Conservation (phyloP, 2,329 filamentous ascomycete genomes). For the Colletotrichum sp. region DNA sequence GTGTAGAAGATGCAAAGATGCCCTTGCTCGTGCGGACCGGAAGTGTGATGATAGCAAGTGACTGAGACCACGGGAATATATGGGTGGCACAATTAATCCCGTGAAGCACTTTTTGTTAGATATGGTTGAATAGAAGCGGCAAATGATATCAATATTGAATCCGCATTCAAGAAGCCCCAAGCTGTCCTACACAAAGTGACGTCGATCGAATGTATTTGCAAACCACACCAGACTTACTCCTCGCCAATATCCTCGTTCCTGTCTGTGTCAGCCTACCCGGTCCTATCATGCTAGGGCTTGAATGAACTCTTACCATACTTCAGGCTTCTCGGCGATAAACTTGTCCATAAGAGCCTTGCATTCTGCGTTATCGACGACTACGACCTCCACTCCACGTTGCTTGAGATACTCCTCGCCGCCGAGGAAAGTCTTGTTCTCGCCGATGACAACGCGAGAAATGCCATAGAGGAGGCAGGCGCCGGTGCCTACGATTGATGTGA, state of each 20-base stretch:
- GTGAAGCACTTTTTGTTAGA: background rate
- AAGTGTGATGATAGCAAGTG: background rate
- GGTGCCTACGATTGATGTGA: constrained; percentile 45
- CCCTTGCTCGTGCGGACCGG: background rate
- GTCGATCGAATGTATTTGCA: background rate
- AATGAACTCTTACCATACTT: constrained; percentile 63
- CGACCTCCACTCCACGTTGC: constrained; percentile 71
- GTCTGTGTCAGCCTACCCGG: background rate
- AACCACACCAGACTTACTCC: background rate
- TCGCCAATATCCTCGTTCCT: constrained; percentile 20
- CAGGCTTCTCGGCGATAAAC: constrained; percentile 75
- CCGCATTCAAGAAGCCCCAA: background rate
- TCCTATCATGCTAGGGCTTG: background rate
- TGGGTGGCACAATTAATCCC: background rate
- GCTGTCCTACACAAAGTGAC: background rate
- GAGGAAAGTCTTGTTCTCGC: constrained; percentile 77
- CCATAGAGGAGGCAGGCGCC: constrained; percentile 80
- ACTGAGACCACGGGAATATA: background rate
- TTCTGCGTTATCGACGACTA: constrained; percentile 70
- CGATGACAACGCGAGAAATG: constrained; percentile 75
- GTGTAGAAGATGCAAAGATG: background rate
- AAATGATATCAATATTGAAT: background rate
- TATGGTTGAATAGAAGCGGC: constrained; percentile 17
- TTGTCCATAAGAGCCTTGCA: constrained; percentile 73
- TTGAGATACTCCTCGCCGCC: constrained; percentile 75